A percentile compares a stretch with the other conserved stretches of the same genome.
phyloP scores from a whole-genome alignment of 1,139 yeast species.

The Taphrina flavorubra region DNA sequence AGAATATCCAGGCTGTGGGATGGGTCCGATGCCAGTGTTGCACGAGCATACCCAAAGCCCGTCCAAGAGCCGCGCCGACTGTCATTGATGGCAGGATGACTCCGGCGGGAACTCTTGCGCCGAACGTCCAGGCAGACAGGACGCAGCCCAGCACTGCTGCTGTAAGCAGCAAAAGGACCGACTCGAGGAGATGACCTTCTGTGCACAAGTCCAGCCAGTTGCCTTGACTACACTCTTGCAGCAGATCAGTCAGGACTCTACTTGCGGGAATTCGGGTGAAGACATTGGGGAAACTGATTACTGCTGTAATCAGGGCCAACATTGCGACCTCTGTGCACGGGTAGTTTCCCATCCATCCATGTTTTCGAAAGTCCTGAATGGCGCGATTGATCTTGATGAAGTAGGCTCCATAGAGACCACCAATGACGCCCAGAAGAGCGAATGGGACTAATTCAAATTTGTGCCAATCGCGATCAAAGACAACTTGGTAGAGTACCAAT shows the following conservation, averaged over 20 bases:
- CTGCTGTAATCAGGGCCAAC: constrained; percentile 59
- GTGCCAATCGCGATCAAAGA: constrained; percentile 64
- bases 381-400: constrained; percentile 60
- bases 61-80: constrained; percentile 68
- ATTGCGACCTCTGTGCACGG: constrained; percentile 60
- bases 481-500: constrained; percentile 65
- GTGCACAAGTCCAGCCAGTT: constrained; percentile 55
- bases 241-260: constrained; percentile 55
- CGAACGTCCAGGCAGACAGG: constrained; percentile 63
- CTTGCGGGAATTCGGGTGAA: constrained; percentile 61
- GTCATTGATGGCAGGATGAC: constrained; percentile 75
- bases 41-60: constrained; percentile 60
- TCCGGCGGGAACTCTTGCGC: constrained; percentile 69
- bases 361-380: constrained; percentile 51
- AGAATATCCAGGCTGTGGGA: constrained; percentile 56
- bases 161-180: constrained; percentile 53
- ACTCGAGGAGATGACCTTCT: constrained; percentile 51
- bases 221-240: constrained; percentile 52
- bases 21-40: constrained; percentile 54
- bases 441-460: constrained; percentile 59
- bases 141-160: constrained; percentile 60
- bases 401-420: constrained; percentile 64
- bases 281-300: constrained; percentile 60
- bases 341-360: constrained; percentile 45
- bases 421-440: constrained; percentile 60